These are phyloP conservation scores for Salix brachista DNA, from an alignment of 345 rosid genomes.

Conservation along the genomic window DNA sequence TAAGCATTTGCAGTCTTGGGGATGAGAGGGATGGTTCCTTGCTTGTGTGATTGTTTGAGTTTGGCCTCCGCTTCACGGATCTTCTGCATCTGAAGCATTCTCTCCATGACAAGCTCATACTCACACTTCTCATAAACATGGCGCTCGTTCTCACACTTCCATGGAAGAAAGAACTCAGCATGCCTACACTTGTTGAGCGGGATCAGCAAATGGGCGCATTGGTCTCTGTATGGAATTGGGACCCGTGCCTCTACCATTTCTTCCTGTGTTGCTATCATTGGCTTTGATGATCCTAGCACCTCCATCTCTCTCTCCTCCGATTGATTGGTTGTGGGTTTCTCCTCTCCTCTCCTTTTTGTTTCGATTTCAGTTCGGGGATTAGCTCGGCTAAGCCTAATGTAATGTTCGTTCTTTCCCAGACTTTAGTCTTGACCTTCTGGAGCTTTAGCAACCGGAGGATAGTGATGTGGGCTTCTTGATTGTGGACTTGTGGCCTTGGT, in stretches of 20 bases:
- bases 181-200: conserved; percentile 97
- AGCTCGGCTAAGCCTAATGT: no score
- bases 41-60: conserved; percentile 42
- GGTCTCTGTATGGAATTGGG: conserved; percentile 84
- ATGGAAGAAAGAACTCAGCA: conserved; percentile 86
- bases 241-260: conserved; percentile 89
- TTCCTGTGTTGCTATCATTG: conserved; percentile 92
- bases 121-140: conserved; percentile 95
- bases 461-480: background rate
- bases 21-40: conserved; percentile 59
- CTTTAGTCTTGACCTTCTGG: background rate
- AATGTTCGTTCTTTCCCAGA: background rate
- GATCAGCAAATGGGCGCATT: conserved; percentile 88
- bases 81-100: conserved; percentile 98
- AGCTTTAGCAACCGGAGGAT: background rate
- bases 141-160: conserved; percentile 97
- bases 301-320: conserved; percentile 41
- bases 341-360: background rate
- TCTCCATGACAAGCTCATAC: conserved; percentile 97
- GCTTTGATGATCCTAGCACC: conserved; percentile 83
- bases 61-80: conserved; percentile 78
- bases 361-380: background rate
- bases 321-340: background rate
- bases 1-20: conserved; percentile 85
- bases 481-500: background rate